phyloP scores from a whole-genome alignment of 176 grass and related monocot species.

The Puya raimondii region DNA sequence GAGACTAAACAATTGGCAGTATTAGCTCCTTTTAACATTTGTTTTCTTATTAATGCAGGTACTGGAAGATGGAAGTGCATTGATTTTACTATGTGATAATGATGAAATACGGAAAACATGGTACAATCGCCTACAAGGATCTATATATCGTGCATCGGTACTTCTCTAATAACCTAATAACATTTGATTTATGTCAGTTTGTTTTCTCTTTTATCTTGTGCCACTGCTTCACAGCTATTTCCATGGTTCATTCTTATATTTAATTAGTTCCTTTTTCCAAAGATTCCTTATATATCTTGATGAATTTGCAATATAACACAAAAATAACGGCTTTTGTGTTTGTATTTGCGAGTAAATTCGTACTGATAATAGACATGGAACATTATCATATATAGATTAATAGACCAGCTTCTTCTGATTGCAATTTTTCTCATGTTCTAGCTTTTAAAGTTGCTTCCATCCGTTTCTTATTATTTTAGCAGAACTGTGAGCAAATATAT shows the following conservation, averaged over 20 bases:
- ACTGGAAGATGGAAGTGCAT: slow-evolving; percentile 71
- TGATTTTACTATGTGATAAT: slow-evolving; percentile 72
- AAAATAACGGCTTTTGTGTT: too few species aligned
- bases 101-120: slow-evolving; percentile 62
- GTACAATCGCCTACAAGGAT: slow-evolving; percentile 79
- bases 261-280: background rate
- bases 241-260: background rate
- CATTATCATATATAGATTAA: too few species aligned
- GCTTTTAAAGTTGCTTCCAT: too few species aligned
- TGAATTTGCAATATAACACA: too few species aligned
- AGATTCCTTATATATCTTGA: background rate
- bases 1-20: too few species aligned
- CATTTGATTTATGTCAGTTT: slow-evolving; percentile 10
- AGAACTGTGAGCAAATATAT: too few species aligned
- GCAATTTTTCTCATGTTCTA: too few species aligned
- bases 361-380: too few species aligned
- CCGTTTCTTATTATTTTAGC: too few species aligned
- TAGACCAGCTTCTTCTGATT: too few species aligned
- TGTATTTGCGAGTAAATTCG: too few species aligned
- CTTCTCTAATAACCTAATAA: slow-evolving; percentile 11
- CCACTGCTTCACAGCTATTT: background rate
- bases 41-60: slow-evolving; percentile 32
- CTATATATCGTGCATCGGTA: slow-evolving; percentile 99
- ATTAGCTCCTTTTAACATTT: too few species aligned
- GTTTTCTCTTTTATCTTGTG: slow-evolving; percentile 18